Conservation (phyloP, 345 rosid species). For the Mangifera indica region DNA sequence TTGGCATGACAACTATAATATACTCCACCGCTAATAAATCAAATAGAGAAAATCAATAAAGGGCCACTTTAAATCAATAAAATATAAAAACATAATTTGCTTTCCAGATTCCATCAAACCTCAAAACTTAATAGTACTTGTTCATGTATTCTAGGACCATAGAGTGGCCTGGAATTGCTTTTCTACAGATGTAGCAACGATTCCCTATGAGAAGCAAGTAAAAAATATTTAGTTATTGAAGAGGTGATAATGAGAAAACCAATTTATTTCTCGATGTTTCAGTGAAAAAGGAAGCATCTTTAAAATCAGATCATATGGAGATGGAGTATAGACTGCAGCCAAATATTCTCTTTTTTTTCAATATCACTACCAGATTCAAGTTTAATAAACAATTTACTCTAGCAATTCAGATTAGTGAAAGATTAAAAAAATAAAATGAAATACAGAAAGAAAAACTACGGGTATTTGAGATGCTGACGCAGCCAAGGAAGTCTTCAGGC, state of each 20-base stretch:
- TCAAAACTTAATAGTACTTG: background rate
- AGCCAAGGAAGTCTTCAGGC: conserved; percentile 70
- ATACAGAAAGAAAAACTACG: conserved; percentile 37
- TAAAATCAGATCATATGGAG: background rate
- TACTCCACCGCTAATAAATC: background rate
- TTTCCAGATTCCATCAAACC: background rate
- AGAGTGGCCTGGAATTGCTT: background rate
- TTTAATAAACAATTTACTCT: background rate
- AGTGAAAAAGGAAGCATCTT: background rate
- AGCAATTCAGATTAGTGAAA: background rate
- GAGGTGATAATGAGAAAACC: background rate
- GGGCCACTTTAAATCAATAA: background rate
- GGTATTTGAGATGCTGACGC: conserved; percentile 57
- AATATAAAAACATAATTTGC: background rate
- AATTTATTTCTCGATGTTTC: background rate
- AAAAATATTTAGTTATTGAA: background rate
- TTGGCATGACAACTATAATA: background rate
- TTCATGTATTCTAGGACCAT: conserved; percentile 3
- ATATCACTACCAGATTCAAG: background rate
- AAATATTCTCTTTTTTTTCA: background rate
- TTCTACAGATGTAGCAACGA: background rate
- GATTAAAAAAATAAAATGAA: conserved; percentile 1
- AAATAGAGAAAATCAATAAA: background rate
- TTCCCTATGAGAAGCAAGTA: background rate
- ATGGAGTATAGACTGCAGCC: background rate